Evolutionary conservation across 2,329 filamentous ascomycete species (phyloP), one percentile per base, ranked within the genome.

Genomic region (Fusarium praegraminearum): DNA sequence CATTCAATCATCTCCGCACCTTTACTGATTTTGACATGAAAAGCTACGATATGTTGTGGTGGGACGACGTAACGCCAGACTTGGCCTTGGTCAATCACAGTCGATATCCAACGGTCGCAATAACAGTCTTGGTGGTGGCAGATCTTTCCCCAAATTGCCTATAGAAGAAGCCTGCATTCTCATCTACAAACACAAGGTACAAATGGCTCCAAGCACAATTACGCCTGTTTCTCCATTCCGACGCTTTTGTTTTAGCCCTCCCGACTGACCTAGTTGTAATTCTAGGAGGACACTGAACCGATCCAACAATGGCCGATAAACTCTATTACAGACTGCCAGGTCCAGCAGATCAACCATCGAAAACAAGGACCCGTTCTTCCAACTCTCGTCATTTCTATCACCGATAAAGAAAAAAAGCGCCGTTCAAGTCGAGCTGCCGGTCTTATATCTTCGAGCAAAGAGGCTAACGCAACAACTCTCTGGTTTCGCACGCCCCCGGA

Each of bases 361-460:
- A 91, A 91, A 73, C 87, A 90, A 72, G 86, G 85, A 1, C 84
- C 86, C 13, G 81, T 85, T 7, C 78, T 88, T 10, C 87, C 87
- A 3, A 91, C 89, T 8, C 82, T 91, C 15, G 80, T 89, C 46
- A 75, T 91, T 38, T 86, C 81, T 67, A 79, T 91, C 49, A 82
- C 84, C 38, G 88, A 90, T 68, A 90, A 88, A 75, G 81, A 89
- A 67, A 85, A 87, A 57, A 91, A 90, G 72, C 85, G 89, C 51
- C 84, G 89, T 63, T 91, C 89, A 47, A 91, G 89, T 70, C 84
- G 89, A 64, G 87, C 89, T 5, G 84, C 86, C 6, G 86, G 86
- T 5, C 79, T 91, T 24, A 84, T 83, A 20, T 77, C 84, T 12
- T 77, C 81, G 9, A 83, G 79, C 60, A 88, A 85, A 73, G 85